Conservation (phyloP, 2,329 filamentous ascomycete genomes). For the Neocucurbitaria cava region DNA sequence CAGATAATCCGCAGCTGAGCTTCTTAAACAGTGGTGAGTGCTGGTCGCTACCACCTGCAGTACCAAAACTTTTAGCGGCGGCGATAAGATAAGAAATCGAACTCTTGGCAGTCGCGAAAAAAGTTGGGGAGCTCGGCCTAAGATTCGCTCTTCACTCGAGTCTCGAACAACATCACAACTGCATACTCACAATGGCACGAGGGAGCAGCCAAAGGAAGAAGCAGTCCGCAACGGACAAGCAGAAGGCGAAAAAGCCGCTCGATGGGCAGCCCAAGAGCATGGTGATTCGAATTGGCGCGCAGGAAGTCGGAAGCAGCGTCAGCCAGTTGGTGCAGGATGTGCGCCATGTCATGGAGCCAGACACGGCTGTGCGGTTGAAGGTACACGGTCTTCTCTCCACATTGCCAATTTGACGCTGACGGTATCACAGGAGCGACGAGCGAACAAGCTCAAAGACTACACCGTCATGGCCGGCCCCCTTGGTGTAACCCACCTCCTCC, state of each 20-base stretch:
- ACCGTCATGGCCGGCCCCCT: constrained; percentile 94
- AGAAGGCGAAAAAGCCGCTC: constrained; percentile 62
- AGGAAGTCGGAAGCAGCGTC: constrained; percentile 89
- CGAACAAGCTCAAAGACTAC: constrained; percentile 90
- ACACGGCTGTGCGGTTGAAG: constrained; percentile 86
- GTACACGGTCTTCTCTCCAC: constrained; percentile 43
- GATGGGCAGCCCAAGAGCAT: constrained; percentile 87
- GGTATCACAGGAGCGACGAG: constrained; percentile 71
- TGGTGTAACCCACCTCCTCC: constrained; percentile 88
- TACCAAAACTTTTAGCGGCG: constrained; percentile 20
- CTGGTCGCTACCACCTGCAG: background rate
- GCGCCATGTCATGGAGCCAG: constrained; percentile 92
- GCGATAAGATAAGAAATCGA: constrained; percentile 29
- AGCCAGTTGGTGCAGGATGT: constrained; percentile 93
- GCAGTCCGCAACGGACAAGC: constrained; percentile 44
- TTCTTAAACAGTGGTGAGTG: background rate
- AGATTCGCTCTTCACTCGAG: background rate
- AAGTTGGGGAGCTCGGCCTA: constrained; percentile 3
- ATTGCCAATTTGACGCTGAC: background rate
- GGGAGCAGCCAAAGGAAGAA: constrained; percentile 41
- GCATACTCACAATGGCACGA: constrained; percentile 35
- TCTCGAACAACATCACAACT: constrained; percentile 6
- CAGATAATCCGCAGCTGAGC: background rate
- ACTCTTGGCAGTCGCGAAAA: constrained; percentile 16
- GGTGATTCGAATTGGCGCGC: constrained; percentile 96